Base-by-base conservation (phyloP, 129 eudicot genomes). In the Kitagawia praeruptora region DNA sequence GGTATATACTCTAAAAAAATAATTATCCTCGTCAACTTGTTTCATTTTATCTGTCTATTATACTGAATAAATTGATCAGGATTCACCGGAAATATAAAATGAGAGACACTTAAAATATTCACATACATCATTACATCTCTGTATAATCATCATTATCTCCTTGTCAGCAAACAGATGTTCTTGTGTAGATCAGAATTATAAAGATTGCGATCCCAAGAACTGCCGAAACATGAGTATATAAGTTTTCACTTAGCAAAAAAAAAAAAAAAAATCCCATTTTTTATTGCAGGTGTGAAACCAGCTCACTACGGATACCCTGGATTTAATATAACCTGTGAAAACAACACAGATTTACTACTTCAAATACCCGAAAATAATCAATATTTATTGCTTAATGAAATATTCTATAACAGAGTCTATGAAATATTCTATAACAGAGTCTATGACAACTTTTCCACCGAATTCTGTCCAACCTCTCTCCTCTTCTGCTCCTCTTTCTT, bases 221-320 rank as follows among this genome's bases (percentile, higher is more conserved):
- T 86, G 89, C 67, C 58, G 77, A 40, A 11, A 56, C 25, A 76
- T 79, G 42, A 79, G 41, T 10, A 81, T 87, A 46, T n/a, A n/a
- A 87, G 75, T 14, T 87, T 61, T 75, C 90, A n/a, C n/a, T n/a
- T n/a, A n/a, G n/a, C n/a, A n/a, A n/a, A n/a, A n/a, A n/a, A n/a
- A n/a, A n/a, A n/a, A n/a, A n/a, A n/a, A n/a, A n/a, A n/a, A n/a
- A n/a, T n/a, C n/a, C n/a, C 90, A 0, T 87, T 87, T 77, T 76
- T 31, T 23, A 79, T 87, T 10, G 19, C 15, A 28, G 84, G 78
- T 18, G 5, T 2, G 70, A 82, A 81, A 63, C 39, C 77, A 56
- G 18, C 83, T 23, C 69, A 54, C 25, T 87, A 87, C 73, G 87
- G 90, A 40, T 76, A 34, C 76, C 83, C 89, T 42, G 85, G 79